Evolutionary conservation across 768 basidiomycete species (phyloP), one percentile per base, ranked within the genome.

Genomic region (Lactarius sanguifluus): DNA sequence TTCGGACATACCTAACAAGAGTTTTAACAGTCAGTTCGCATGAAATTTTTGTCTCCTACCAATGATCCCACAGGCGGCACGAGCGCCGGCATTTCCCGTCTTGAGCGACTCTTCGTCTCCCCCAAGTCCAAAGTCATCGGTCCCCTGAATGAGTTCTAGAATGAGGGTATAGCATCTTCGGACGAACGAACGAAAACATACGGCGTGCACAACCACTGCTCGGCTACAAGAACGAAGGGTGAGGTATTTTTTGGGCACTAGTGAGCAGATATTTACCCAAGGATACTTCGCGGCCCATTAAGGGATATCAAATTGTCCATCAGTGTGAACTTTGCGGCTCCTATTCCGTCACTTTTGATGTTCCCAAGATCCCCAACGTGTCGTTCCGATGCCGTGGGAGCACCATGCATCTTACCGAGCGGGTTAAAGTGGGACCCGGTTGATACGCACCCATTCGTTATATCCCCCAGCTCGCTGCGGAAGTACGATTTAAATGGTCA

Each of bases 351-450:
- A 57, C 84, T 81, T 71, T 82, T 70, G 73, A 94, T 84, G 73
- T 94, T 93, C 6, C 92, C 92, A 68, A 90, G 73, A 70, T 90
- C 88, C 0, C 92, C 92, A 34, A 89, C 85, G 75, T 93, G 92
- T 65, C 91, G 80, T 54, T 79, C 77, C 15, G 73, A 58, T 61
- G 85, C 83, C 10, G 76, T 74, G 12, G 83, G 89, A 4, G 82
- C 88, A 64, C 91, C 91, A 70, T 94, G 92, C 12, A 77, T 83
- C 65, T 82, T 80, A 23, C 76, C 79, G 76, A 81, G 82, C 0
- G 90, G 90, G 78, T 94, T 93, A 81, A 86, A 94, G 76, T 94
- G 92, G 40, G 86, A 70, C 2, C 90, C 90, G 40, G 91, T 82
- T 23, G 89, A 88, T 9, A 78, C 43, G 73, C 90, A 91, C 1